A percentile compares a stretch with the other conserved stretches of the same genome.
These are phyloP conservation scores for Colletotrichum lini DNA, from an alignment of 2,329 filamentous ascomycete species.

Conservation along the genomic window DNA sequence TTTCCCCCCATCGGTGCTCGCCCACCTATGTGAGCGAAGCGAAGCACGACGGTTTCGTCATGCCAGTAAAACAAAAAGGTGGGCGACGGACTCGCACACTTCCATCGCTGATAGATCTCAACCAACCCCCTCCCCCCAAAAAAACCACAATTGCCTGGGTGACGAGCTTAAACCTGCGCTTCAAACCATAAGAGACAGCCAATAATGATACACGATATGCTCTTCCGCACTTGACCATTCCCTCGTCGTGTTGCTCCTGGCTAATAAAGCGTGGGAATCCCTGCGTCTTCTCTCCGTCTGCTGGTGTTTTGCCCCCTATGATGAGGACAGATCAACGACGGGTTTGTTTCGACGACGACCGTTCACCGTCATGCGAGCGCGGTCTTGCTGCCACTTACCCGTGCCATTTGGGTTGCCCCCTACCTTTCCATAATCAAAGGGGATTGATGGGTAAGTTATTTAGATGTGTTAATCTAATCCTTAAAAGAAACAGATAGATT, in stretches of 20 bases:
- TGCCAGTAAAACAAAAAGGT: neutral
- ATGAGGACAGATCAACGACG: slow-evolving; percentile 21
- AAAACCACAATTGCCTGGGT: neutral
- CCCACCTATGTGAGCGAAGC: neutral
- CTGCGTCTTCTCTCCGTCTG: slow-evolving; percentile 10
- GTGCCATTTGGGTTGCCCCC: neutral
- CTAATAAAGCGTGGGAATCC: slow-evolving; percentile 16
- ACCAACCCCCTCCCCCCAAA: too few relatives aligned
- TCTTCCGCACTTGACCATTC: neutral
- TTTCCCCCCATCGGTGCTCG: neutral
- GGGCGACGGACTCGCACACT: too few relatives aligned
- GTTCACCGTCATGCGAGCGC: slow-evolving; percentile 29
- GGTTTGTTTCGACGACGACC: slow-evolving; percentile 40
- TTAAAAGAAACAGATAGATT: too few relatives aligned
- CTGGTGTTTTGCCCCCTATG: neutral
- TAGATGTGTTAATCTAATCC: too few relatives aligned
- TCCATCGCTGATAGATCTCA: too few relatives aligned
- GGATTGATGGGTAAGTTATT: neutral
- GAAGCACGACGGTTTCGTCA: neutral
- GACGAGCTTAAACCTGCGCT: neutral
- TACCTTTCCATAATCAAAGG: neutral
- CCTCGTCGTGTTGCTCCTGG: neutral
- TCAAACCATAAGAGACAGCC: neutral
- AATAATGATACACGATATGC: too few relatives aligned
- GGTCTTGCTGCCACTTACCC: slow-evolving; percentile 8